Evolutionary conservation across 345 rosid species (phyloP), one percentile per base, ranked within the genome.

Genomic region (Atalantia buxifolia): DNA sequence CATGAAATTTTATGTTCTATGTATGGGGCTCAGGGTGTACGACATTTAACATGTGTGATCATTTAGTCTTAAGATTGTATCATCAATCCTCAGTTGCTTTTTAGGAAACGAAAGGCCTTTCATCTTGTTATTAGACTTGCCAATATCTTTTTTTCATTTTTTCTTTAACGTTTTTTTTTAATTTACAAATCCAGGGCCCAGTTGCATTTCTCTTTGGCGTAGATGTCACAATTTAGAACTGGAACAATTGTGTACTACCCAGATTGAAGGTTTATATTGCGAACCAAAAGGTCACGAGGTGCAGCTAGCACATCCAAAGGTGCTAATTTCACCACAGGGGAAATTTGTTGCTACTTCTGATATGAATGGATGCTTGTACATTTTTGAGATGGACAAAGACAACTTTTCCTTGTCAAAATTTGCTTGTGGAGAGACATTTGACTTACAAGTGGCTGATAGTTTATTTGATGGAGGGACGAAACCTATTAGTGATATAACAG

Each of bases 321-420:
- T 92, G 84, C 83, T 86, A 81, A 85, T 96, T 78, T 96, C 99
- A 76, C 91, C 93, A n/a, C 85, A 75, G 69, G 91, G 93, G 64
- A 85, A 87, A 64, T 86, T 83, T 82, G 86, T 87, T 79, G 95
- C 95, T 30, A 84, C 95, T 75, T 83, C 90, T 81, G 99, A 92
- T 89, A 75, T 85, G 81, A 78, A 75, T 72, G 97, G 97, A 78
- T 76, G 81, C 79, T 74, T 96, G 85, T 86, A 86, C 81, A 60
- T 94, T 75, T 91, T 96, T 84, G 78, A 86, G 84, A 60, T 89
- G 82, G 92, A 92, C 80, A 79, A 82, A 80, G 85, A 80, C 76
- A 84, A 72, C 61, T 40, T 67, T 69, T 79, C 85, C 31, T 84
- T 90, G 79, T 80, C 86, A 36, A 81, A 74, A 71, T 76, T 82